Base-by-base conservation (phyloP, 352 stramenopile genomes). In the Pythium folliculosum region DNA sequence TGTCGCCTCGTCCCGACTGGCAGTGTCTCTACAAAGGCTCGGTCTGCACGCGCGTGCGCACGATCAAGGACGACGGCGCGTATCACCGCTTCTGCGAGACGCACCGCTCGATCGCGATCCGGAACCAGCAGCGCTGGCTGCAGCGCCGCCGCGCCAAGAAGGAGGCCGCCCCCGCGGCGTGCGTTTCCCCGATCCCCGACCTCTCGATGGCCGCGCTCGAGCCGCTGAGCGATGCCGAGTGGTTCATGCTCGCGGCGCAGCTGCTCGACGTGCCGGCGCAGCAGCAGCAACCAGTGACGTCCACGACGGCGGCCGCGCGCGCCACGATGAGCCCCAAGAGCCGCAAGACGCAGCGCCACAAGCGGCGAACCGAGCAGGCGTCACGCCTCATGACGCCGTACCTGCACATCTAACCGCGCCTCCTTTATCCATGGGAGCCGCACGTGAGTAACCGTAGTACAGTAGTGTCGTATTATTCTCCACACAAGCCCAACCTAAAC, bases 41-140 rank as follows among this genome's bases (percentile, higher is more conserved):
- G 56, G 13, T 54, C 48, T 54, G 48, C 25, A 27, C 48, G 25
- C 48, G 25, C 48, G 25, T 27, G 48, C 44, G 49, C 22, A 32
- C 32, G 17, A n/a, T 69, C 59, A 48, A 65, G 35, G 21, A 25
- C 32, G 30, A 50, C 37, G 55, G 55, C 38, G 35, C 12, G 43
- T 37, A 44, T 8, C 55, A 62, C 38, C n/a, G 27, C 10, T 32
- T 62, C 13, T 62, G 55, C 30, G 55, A 62, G 6, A 5, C 30
- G 12, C 55, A 62, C 19, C 55, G 55, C 3, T 32, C 35, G n/a
- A 7, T 52, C 4, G 55, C 55, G 21, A 62, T 44, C 55, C 55
- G 55, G 27, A 62, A 62, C 43, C 55, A 62, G 40, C 32, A 35
- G 14, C 13, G 55, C 9, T 44, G 23, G 23, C 25, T 25, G 5